These are phyloP conservation scores for Colletotrichum coccodes DNA, from an alignment of 2,329 filamentous ascomycete species.

Conservation along the genomic window DNA sequence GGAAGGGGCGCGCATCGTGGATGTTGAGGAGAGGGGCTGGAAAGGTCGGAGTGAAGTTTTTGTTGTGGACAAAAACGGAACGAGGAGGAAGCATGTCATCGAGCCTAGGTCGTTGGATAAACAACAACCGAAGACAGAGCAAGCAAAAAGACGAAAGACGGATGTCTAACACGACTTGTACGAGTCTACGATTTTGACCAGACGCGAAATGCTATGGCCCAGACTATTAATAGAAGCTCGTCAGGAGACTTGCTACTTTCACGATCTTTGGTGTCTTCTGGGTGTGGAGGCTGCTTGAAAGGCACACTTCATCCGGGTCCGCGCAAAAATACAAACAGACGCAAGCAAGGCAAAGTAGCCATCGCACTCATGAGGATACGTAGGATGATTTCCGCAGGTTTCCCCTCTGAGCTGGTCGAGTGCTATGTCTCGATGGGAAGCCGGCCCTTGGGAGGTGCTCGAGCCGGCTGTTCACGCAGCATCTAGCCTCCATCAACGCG, in stretches of 20 bases:
- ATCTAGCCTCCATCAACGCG: background rate
- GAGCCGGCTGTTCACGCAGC: too few relatives aligned
- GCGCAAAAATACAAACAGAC: background rate
- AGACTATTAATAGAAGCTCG: too few relatives aligned
- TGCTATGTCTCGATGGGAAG: background rate
- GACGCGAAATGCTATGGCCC: too few relatives aligned
- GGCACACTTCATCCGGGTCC: background rate
- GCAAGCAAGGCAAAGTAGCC: too few relatives aligned
- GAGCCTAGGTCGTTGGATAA: constrained; percentile 17
- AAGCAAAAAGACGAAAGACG: background rate
- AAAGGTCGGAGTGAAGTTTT: constrained; percentile 27
- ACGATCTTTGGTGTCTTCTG: background rate
- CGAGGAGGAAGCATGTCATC: constrained; percentile 12
- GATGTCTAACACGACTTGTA: too few relatives aligned
- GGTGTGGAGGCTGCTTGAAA: background rate
- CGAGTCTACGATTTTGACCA: too few relatives aligned
- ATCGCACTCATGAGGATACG: background rate
- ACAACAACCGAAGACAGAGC: background rate
- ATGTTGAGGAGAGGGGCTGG: constrained; percentile 26
- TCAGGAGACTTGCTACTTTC: too few relatives aligned
- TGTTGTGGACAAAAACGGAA: constrained; percentile 10
- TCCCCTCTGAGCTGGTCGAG: background rate
- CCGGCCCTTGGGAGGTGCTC: background rate
- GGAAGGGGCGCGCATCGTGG: constrained; percentile 6
- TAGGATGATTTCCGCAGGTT: too few relatives aligned